Percentiles rank a stretch among this genome's conserved stretches.
Evolutionary conservation across 495 filamentous ascomycete genomes (phyloP).

Genomic region (Aspergillus incahuasiensis): DNA sequence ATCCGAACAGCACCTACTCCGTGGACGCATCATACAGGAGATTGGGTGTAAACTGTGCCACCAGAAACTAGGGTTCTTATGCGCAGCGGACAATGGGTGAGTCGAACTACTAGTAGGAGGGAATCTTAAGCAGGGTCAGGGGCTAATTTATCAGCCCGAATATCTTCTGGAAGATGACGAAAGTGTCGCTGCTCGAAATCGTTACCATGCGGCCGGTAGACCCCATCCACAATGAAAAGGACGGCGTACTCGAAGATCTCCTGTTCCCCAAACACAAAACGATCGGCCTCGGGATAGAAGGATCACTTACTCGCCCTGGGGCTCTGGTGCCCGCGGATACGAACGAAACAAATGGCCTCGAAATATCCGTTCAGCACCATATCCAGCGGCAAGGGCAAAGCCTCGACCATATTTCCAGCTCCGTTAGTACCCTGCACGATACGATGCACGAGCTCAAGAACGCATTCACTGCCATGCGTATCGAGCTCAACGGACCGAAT

Average conservation of each 20-base stretch:
- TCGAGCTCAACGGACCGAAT: slow-evolving; percentile 36
- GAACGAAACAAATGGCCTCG: slow-evolving; percentile 4
- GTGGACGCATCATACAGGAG: slow-evolving; percentile 41
- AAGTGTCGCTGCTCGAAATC: slow-evolving; percentile 43
- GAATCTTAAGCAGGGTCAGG: background rate
- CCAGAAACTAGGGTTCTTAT: slow-evolving; percentile 39
- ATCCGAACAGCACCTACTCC: slow-evolving; percentile 36
- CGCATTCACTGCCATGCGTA: slow-evolving; percentile 40
- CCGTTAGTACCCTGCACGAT: slow-evolving; percentile 42
- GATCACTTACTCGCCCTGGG: slow-evolving; percentile 19
- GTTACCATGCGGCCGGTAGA: slow-evolving; percentile 44
- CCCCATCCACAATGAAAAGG: slow-evolving; percentile 34
- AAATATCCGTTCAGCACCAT: slow-evolving; percentile 31
- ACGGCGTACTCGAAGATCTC: slow-evolving; percentile 31
- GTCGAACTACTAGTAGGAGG: background rate
- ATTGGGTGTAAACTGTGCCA: slow-evolving; percentile 44
- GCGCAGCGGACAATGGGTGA: slow-evolving; percentile 39
- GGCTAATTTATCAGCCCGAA: slow-evolving; percentile 31
- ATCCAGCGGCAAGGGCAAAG: slow-evolving; percentile 42
- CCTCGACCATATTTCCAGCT: slow-evolving; percentile 42
- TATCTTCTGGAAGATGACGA: slow-evolving; percentile 44
- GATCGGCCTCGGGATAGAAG: slow-evolving; percentile 14
- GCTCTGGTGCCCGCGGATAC: slow-evolving; percentile 28
- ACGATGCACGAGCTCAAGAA: slow-evolving; percentile 44
- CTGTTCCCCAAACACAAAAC: slow-evolving; percentile 25